These are phyloP conservation scores for Boletus subparvulus DNA, from an alignment of 768 basidiomycete species.

Conservation along the genomic window DNA sequence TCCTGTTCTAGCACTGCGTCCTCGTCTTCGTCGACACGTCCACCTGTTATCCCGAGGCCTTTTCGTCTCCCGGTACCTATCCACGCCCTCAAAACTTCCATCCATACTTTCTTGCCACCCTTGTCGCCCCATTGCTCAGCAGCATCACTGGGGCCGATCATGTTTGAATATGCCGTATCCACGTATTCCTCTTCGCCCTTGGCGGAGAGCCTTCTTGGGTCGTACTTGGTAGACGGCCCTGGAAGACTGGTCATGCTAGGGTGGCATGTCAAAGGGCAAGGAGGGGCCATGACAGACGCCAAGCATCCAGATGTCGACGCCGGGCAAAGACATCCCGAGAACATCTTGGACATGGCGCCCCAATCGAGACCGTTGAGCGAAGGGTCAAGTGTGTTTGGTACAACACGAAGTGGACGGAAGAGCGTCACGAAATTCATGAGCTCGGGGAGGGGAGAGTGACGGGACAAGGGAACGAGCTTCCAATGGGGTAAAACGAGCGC, in stretches of 20 bases:
- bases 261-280: slow-evolving; percentile 21
- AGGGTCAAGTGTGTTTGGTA: slow-evolving; percentile 75
- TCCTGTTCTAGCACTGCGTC: neutral
- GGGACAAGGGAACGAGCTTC: slow-evolving; percentile 78
- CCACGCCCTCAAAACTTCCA: slow-evolving; percentile 45
- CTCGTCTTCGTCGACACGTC: slow-evolving; percentile 17
- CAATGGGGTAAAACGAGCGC: neutral
- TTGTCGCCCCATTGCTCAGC: slow-evolving; percentile 58
- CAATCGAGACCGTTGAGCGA: slow-evolving; percentile 63
- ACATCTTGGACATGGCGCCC: slow-evolving; percentile 67
- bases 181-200: slow-evolving; percentile 29
- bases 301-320: slow-evolving; percentile 6
- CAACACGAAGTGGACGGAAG: slow-evolving; percentile 72
- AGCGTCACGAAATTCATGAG: slow-evolving; percentile 76
- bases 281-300: slow-evolving; percentile 22
- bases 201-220: neutral
- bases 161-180: slow-evolving; percentile 61
- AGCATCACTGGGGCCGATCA: slow-evolving; percentile 55
- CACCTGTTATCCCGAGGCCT: slow-evolving; percentile 35
- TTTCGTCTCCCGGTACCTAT: slow-evolving; percentile 38
- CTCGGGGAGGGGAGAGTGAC: slow-evolving; percentile 89
- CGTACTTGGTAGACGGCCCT: slow-evolving; percentile 19
- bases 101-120: slow-evolving; percentile 42
- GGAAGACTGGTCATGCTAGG: slow-evolving; percentile 14
- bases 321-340: slow-evolving; percentile 51